Evolutionary conservation across 306 rosid genomes (phyloP), one percentile per base, ranked within the genome.

Genomic region (Vigna radiata): DNA sequence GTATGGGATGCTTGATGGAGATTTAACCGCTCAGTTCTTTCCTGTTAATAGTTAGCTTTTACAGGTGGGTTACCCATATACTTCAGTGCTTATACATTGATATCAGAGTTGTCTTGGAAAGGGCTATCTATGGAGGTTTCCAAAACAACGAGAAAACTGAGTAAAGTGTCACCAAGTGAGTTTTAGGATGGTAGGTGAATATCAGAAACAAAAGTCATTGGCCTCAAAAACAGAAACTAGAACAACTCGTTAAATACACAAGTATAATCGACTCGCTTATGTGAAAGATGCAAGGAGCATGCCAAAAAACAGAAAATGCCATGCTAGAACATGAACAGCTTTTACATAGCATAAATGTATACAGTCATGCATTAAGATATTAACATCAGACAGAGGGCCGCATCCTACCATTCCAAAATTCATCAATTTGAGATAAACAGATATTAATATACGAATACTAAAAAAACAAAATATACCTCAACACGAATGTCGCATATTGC

Each of bases 401-500:
- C 79, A 75, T 70, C 67, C 73, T 56, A 50, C 66, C 82, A 73
- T 39, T 31, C 27, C 60, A 71, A 79, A 66, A 65, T 52, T 80
- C 75, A 52, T 49, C 31, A 29, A 70, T 17, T 75, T 56, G 33
- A 73, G 58, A 84, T 39, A 58, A 75, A 76, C 50, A 23, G 21
- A 70, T 72, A 36, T 52, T 69, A 56, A 61, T 25, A 73, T n/a
- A 80, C 55, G 50, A 77, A 68, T 36, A 19, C 21, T 25, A 48
- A 16, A 60, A 60, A 63, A 39, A 5, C 13, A 39, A 63, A 64
- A 72, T 11, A 54, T 89, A 96, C 99, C 99, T 91, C 99, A 70
- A 96, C 98, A 75, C 99, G 99, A 85, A 96, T 96, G 85, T 93
- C 99, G 75, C 99, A 96, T 58, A 96, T 88, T 74, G 99, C 99